phyloP scores from a whole-genome alignment of 352 stramenopile species.

The Phytophthora aleatoria region DNA sequence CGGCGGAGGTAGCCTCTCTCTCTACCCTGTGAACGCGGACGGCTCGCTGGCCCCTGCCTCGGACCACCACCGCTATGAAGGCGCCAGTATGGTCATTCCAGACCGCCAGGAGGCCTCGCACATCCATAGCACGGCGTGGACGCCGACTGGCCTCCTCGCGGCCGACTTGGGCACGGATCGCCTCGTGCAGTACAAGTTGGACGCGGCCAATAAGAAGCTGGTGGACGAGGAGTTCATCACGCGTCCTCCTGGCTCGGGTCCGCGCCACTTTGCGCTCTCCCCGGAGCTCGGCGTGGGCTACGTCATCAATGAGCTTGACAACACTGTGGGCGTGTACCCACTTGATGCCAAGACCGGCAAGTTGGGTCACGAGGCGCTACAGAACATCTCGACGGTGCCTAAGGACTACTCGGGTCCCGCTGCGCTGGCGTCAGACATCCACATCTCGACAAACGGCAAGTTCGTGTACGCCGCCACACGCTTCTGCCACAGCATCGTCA shows the following conservation, averaged over 20 bases:
- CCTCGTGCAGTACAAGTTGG: slow-evolving; percentile 63
- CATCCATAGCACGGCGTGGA: slow-evolving; percentile 80
- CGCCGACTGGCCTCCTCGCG: slow-evolving; percentile 45
- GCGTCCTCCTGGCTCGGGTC: slow-evolving; percentile 54
- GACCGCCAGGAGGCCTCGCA: slow-evolving; percentile 79
- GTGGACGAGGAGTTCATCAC: slow-evolving; percentile 45
- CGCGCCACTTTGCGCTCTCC: slow-evolving; percentile 83
- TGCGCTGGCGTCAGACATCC: slow-evolving; percentile 52
- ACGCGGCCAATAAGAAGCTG: slow-evolving; percentile 48
- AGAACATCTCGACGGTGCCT: slow-evolving; percentile 73
- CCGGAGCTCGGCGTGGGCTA: slow-evolving; percentile 55
- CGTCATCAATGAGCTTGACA: slow-evolving; percentile 74
- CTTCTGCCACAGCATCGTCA: slow-evolving; percentile 66
- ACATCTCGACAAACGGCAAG: slow-evolving; percentile 52
- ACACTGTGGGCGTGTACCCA: slow-evolving; percentile 63
- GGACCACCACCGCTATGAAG: slow-evolving; percentile 53
- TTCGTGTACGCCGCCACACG: slow-evolving; percentile 75
- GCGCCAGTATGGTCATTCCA: slow-evolving; percentile 48
- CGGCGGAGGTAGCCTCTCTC: slow-evolving; percentile 49
- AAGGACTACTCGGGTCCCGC: slow-evolving; percentile 37
- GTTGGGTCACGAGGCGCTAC: slow-evolving; percentile 48
- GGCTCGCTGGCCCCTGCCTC: slow-evolving; percentile 50
- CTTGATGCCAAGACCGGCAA: slow-evolving; percentile 49
- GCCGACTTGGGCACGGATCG: slow-evolving; percentile 76
- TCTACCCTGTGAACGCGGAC: slow-evolving; percentile 64